Conservation (phyloP, 345 rosid species). For the Cardiospermum halicacabum region DNA sequence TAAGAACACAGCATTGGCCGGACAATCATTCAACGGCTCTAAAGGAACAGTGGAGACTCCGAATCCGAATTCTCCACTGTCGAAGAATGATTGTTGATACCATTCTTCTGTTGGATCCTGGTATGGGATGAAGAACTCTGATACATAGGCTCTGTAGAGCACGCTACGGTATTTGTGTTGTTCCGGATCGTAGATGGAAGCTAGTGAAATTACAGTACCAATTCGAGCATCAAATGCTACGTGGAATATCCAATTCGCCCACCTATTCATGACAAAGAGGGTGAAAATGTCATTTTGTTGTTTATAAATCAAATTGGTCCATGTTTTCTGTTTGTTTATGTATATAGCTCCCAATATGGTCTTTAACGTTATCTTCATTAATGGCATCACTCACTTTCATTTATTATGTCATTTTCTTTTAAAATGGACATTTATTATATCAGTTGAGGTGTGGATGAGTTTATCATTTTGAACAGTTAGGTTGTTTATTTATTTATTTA, state of each 20-base stretch:
- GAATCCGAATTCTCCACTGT: constrained; percentile 45
- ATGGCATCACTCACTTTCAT: no score
- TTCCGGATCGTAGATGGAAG: constrained; percentile 45
- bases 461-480: no score
- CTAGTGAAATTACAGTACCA: constrained; percentile 42
- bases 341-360: no score
- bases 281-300: no score
- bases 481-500: no score
- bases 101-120: constrained; percentile 43
- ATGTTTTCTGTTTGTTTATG: no score
- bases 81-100: constrained; percentile 36
- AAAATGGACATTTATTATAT: no score
- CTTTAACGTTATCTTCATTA: no score
- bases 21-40: constrained; percentile 44
- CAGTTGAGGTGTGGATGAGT: no score
- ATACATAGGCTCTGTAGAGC: constrained; percentile 41
- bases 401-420: no score
- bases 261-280: constrained; percentile 34
- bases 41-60: constrained; percentile 41
- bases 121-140: constrained; percentile 55
- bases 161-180: constrained; percentile 34
- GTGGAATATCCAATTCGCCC: constrained; percentile 57
- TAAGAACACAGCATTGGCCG: constrained; percentile 40
- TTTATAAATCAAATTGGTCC: no score
- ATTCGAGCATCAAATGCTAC: constrained; percentile 46